Base-by-base conservation (phyloP, 2,329 filamentous ascomycete species). In the Zymoseptoria brevis region DNA sequence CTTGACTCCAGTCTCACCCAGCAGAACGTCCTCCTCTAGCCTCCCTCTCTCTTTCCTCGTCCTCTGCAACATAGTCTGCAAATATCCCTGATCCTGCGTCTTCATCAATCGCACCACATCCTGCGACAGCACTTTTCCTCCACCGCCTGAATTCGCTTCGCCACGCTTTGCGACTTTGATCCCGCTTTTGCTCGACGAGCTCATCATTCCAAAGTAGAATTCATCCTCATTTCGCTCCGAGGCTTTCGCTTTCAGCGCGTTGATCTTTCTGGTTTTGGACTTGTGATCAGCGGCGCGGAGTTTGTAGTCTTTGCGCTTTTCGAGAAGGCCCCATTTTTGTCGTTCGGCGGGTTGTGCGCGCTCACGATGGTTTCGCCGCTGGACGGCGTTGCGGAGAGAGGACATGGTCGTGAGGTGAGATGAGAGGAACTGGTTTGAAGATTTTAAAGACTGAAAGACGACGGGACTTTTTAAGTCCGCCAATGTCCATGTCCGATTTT, bases 221-320 rank as follows among this genome's bases (percentile, higher is more conserved):
- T 87, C 84, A 78, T 87, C 84, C 16, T 84, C 83, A 64, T 87
- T 86, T 45, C 82, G 78, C 59, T 84, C 81, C 53, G 75, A 74
- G 6, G 81, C 84, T 69, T 86, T 87, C 64, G 83, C 76, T 61
- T 80, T 78, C 19, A 87, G 75, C 19, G 81, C 76, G 69, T 81
- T 79, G 57, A 87, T 75, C 62, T 84, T 83, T 58, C 77, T 75
- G 69, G 84, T 82, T 72, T 87, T 87, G 57, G 74, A 70, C 66
- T 84, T 83, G 76, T 85, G 84, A 74, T 87, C 84, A 71, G 79
- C 77, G 19, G 84, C 84, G 56, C 84, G 83, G 59, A 86, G 81
- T 61, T 82, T 81, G 76, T 87, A 87, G 75, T 87, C 84, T 78
- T 96, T 96, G 81, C 94, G 89, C 78, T 99, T 97, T 75, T 97